Percentiles rank a stretch among this genome's conserved stretches.
phyloP scores from a whole-genome alignment of 202 grass and related monocot species.

The Carex arenaria region DNA sequence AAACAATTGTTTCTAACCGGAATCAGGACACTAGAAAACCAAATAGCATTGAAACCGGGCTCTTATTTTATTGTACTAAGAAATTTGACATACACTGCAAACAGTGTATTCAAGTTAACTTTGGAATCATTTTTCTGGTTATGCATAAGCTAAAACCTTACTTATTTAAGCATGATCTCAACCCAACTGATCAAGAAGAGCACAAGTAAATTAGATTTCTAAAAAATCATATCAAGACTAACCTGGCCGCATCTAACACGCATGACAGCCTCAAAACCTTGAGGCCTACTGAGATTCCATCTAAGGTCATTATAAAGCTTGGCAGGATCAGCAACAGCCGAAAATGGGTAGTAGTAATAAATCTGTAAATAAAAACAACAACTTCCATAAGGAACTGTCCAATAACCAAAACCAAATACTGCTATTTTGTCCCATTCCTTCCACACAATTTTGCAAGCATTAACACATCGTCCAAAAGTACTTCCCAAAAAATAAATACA shows the following conservation, averaged over 20 bases:
- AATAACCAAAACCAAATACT: constrained; percentile 11
- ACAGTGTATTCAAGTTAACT: background rate
- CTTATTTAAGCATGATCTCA: background rate
- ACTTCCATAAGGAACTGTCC: background rate
- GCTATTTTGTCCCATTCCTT: background rate
- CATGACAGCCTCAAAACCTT: constrained; percentile 88
- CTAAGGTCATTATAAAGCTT: constrained; percentile 89
- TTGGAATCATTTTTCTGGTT: background rate
- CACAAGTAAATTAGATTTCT: background rate
- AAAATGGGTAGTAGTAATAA: constrained; percentile 94
- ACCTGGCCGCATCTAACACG: constrained; percentile 76
- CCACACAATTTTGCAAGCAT: background rate
- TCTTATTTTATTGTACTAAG: background rate
- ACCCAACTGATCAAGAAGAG: background rate
- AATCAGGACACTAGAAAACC: background rate
- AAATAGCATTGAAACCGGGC: background rate
- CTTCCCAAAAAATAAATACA: background rate
- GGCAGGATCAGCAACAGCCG: constrained; percentile 71
- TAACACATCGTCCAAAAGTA: background rate
- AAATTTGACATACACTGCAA: background rate
- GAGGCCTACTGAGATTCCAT: constrained; percentile 91
- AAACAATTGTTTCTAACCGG: background rate
- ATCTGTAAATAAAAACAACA: constrained; percentile 49
- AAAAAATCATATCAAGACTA: background rate
- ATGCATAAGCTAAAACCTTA: background rate